A percentile compares a stretch with the other conserved stretches of the same genome.
phyloP scores from a whole-genome alignment of 345 rosid genomes.

The Kandelia obovata region DNA sequence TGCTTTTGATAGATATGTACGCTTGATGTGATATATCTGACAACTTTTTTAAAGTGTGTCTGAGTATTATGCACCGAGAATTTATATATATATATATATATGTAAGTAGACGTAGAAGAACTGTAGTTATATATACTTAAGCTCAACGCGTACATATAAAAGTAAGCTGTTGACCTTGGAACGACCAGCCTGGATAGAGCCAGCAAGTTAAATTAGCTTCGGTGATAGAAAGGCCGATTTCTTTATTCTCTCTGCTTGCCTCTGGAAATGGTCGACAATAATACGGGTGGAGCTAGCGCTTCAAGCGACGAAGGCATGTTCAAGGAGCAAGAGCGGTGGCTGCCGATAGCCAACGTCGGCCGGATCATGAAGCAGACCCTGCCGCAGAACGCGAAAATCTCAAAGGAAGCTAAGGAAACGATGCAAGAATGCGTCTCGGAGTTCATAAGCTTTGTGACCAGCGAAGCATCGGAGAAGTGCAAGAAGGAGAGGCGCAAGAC shows the following conservation, averaged over 20 bases:
- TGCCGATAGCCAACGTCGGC: conserved; percentile 22
- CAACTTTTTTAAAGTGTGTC: no score
- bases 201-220: not conserved
- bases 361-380: conserved; percentile 23
- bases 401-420: conserved; percentile 21
- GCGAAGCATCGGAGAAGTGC: conserved; percentile 23
- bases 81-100: no score
- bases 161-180: conserved; percentile 8
- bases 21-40: no score
- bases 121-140: no score
- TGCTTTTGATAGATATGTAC: no score
- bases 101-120: no score
- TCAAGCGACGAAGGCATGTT: conserved; percentile 24
- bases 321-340: conserved; percentile 22
- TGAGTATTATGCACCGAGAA: no score
- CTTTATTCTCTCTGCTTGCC: conserved; percentile 5
- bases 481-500: conserved; percentile 16
- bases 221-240: not conserved
- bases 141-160: no score
- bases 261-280: conserved; percentile 28
- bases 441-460: conserved; percentile 22
- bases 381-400: conserved; percentile 17
- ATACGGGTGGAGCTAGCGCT: conserved; percentile 13
- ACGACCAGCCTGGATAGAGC: not conserved
- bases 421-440: conserved; percentile 24